Evolutionary conservation across 108 stramenopile genomes (phyloP).

Genomic region (Chaetoceros tenuissimus): DNA sequence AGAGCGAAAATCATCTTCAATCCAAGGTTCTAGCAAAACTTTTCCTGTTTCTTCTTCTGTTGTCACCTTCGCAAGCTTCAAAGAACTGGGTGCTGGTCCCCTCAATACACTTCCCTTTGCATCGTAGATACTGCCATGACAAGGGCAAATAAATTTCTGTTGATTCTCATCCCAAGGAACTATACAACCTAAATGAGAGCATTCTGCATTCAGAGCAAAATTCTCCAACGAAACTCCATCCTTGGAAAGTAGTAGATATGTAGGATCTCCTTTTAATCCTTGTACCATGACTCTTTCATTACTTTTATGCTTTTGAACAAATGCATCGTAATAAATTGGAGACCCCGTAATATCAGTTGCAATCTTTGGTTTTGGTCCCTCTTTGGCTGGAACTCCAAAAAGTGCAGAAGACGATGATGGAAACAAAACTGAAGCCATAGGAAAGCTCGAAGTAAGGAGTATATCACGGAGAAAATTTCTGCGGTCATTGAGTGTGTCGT

Average conservation of each 20-base stretch:
- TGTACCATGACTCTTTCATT: constrained; percentile 16
- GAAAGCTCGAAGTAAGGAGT: too few species aligned
- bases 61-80: constrained; percentile 10
- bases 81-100: constrained; percentile 21
- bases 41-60: constrained; percentile 18
- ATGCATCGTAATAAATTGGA: too few species aligned
- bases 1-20: constrained; percentile 25
- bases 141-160: constrained; percentile 25
- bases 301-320: too few species aligned
- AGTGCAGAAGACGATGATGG: too few species aligned
- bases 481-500: too few species aligned
- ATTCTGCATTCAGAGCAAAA: constrained; percentile 21
- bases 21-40: constrained; percentile 20
- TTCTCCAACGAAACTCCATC: neutral
- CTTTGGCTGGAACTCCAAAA: too few species aligned
- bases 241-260: constrained; percentile 14
- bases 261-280: constrained; percentile 17
- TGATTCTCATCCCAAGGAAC: constrained; percentile 14
- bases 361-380: too few species aligned
- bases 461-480: too few species aligned
- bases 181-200: constrained; percentile 28
- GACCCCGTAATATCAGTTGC: too few species aligned
- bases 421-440: too few species aligned
- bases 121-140: constrained; percentile 23
- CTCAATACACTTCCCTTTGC: constrained; percentile 13